phyloP scores from a whole-genome alignment of 2,329 filamentous ascomycete genomes.

The Microcyclosporella mali region DNA sequence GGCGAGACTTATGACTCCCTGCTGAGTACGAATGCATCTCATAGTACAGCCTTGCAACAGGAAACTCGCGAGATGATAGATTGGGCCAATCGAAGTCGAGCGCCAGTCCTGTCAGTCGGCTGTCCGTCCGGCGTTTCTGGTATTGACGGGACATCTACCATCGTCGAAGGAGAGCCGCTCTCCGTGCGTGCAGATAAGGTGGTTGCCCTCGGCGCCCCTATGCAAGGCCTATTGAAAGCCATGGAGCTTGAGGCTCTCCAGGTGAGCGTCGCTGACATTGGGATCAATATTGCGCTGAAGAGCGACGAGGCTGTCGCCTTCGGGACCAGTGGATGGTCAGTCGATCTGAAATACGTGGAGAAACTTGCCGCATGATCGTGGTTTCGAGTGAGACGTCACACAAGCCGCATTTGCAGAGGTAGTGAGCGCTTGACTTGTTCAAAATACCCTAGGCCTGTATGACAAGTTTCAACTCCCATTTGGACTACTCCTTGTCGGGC shows the following conservation, averaged over 20 bases:
- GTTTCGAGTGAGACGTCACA: too few relatives aligned
- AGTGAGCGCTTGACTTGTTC: too few relatives aligned
- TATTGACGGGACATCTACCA: slow-evolving; percentile 59
- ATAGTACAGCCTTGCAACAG: slow-evolving; percentile 60
- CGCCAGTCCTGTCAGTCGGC: slow-evolving; percentile 79
- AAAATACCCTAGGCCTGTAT: too few relatives aligned
- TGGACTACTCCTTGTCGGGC: too few relatives aligned
- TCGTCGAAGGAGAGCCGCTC: slow-evolving; percentile 67
- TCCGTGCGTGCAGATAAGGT: slow-evolving; percentile 78
- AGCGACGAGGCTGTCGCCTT: slow-evolving; percentile 82
- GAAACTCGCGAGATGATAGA: slow-evolving; percentile 84
- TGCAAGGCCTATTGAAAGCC: slow-evolving; percentile 74
- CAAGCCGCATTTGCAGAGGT: too few relatives aligned
- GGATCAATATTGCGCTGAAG: slow-evolving; percentile 77
- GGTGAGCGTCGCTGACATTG: slow-evolving; percentile 79
- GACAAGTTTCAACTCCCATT: too few relatives aligned
- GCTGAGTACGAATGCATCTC: slow-evolving; percentile 42
- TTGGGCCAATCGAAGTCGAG: slow-evolving; percentile 85
- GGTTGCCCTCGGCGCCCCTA: slow-evolving; percentile 78
- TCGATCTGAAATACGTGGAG: slow-evolving; percentile 39
- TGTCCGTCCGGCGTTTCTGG: slow-evolving; percentile 84
- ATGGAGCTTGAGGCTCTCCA: slow-evolving; percentile 57
- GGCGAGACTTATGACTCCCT: slow-evolving; percentile 86
- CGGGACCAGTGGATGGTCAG: slow-evolving; percentile 70
- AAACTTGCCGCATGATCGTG: neutral